These are phyloP conservation scores for Phytophthora litchii DNA, from an alignment of 352 stramenopile species.

Conservation along the genomic window DNA sequence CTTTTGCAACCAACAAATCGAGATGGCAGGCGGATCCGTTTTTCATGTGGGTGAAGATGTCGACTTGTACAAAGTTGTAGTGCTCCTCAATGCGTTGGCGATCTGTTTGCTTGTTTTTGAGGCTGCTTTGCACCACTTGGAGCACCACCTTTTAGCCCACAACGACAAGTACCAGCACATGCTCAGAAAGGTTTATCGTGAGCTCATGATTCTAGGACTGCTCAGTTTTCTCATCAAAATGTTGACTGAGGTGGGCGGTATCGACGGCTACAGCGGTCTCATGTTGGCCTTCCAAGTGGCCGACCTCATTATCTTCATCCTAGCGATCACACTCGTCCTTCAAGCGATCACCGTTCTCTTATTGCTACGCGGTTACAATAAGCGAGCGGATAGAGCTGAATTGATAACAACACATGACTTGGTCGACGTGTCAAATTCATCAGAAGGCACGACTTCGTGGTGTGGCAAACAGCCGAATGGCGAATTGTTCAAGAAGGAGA, in stretches of 20 bases:
- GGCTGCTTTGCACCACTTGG: constrained; percentile 36
- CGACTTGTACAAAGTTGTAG: constrained; percentile 49
- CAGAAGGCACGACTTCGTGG: neutral
- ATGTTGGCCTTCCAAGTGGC: constrained; percentile 56
- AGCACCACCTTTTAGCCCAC: constrained; percentile 17
- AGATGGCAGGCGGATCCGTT: constrained; percentile 42
- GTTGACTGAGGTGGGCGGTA: constrained; percentile 38
- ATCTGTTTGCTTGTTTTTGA: constrained; percentile 52
- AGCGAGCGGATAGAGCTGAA: constrained; percentile 43
- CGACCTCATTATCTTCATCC: constrained; percentile 61
- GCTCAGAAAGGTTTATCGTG: constrained; percentile 61
- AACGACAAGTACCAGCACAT: constrained; percentile 70
- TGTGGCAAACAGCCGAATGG: neutral
- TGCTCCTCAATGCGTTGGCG: constrained; percentile 47
- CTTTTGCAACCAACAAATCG: constrained; percentile 2
- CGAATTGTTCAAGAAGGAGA: constrained; percentile 15
- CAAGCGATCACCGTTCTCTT: constrained; percentile 53
- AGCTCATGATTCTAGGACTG: constrained; percentile 67
- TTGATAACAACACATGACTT: constrained; percentile 49
- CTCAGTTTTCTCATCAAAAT: constrained; percentile 60
- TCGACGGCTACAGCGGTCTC: constrained; percentile 31
- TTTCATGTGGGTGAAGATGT: constrained; percentile 63
- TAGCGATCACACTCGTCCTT: constrained; percentile 50
- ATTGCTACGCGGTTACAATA: constrained; percentile 40
- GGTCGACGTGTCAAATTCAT: constrained; percentile 20